Base-by-base conservation (phyloP, 2,329 filamentous ascomycete genomes). In the Cladosporium colombiae region DNA sequence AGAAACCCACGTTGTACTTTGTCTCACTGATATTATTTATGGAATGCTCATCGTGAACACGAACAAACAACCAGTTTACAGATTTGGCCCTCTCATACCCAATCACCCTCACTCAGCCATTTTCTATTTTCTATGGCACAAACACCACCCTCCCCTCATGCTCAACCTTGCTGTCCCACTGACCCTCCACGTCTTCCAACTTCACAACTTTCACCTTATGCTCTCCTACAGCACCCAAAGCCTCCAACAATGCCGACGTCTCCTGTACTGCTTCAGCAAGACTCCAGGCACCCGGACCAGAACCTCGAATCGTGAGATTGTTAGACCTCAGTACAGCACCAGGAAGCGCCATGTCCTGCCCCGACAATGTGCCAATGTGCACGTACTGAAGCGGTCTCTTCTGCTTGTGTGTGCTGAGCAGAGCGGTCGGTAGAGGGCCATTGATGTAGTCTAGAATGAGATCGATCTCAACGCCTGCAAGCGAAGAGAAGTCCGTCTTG, bases 391-490 rank as follows among this genome's bases (percentile, higher is more conserved):
- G 77, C 0, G 81, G 78, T n/a, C 76, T 78, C 33, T 72, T 73
- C 1, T 78, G 76, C 40, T 74, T 77, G 21, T 85, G 70, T 3
- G 78, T 78, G 5, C 73, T 70, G 8, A 86, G 75, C 11, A 83
- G 73, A 5, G 79, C 78, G 13, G 77, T 69, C 0, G 80, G 74
- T 18, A 81, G 77, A 0, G 78, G 75, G 0, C 85, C 85, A 73
- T 84, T 87, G 8, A 88, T 75, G 70, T 86, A 88, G 70, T 88
- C 85, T 1, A 88, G 75, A 3, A 88, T 79, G 2, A 87, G 78
- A 67, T 88, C 84, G 35, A 81, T 81, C 1, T 77, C 80, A 0
- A 82, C 75, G 11, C 61, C 61, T 1, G 27, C 13, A 16, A 63
- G 35, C 10, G 74, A 72, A 2, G 78, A 78, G 67, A 83, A 85